Evolutionary conservation across 2,329 filamentous ascomycete species (phyloP), one percentile per base, ranked within the genome.

Genomic region (Hymenoscyphus albidus): DNA sequence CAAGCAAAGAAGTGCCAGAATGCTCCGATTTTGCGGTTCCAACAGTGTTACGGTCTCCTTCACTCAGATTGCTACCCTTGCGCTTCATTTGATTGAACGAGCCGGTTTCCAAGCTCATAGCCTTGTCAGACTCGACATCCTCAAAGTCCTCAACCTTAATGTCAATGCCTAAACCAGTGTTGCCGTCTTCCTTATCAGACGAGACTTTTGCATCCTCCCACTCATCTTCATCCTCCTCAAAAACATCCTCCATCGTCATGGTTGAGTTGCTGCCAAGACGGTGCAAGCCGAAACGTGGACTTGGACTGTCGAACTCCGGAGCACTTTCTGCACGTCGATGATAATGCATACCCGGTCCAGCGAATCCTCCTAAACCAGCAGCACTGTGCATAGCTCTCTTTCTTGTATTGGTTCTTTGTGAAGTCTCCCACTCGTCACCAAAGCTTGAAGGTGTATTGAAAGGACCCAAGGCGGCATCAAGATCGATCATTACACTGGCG

Each of bases 401-500:
- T 56, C 80, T 78, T 6, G 81, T 81, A 6, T 83, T 64, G 12
- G 82, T 82, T 65, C 81, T 81, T 69, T 90, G 86, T 7, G 87
- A 88, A 1, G 86, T 85, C 67, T 89, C 87, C 83, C 88, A 90
- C 65, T 88, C 86, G 2, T 84, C 80, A 65, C 87, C 88, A 12
- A 81, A 81, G 39, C 80, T 80, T 1, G 87, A 80, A 32, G 91
- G 90, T 0, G 93, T 96, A 72, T 96, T 95, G 77, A 97, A 96
- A 0, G 94, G 93, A 1, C 93, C 93, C 1, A 98, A 83, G 32
- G 94, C 95, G 18, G 93, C 94, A 78, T 99, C 95, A 54, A 99
- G 80, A 76, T 99, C 95, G 68, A 99, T 96, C 76, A 97, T 89
- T 7, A 91, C 88, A 73, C 88, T 91, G 61, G 88, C 83, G 2